Base-by-base conservation (phyloP, 768 basidiomycete species). In the Hypholoma sublateritium region DNA sequence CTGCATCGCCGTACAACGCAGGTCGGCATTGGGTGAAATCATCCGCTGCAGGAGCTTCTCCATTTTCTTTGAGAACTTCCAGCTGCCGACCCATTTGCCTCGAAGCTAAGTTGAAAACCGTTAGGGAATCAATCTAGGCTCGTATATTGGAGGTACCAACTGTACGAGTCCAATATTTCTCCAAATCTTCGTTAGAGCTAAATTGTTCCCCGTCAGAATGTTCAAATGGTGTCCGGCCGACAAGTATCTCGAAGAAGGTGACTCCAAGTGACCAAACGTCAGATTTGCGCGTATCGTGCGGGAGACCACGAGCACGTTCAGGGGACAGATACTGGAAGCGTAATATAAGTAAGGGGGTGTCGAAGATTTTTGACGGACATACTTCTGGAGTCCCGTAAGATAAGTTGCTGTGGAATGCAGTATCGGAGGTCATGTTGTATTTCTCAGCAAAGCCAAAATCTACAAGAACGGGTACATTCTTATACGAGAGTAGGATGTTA, bases 381-480 rank as follows among this genome's bases (percentile, higher is more conserved):
- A 92, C 91, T 77, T 96, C 94, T 24, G 95, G 94, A 3, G 95
- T 98, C 5, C 95, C 96, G 67, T 91, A 91, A 0, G 91, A 84
- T 45, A 93, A 79, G 64, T 90, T 90, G 63, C 89, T 91, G 60
- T 86, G 84, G 75, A 94, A 93, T 1, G 89, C 87, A 17, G 83
- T 84, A 16, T 76, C 69, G 0, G 85, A 83, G 1, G 74, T 69
- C 42, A 80, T 65, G 60, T 92, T 87, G 67, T 95, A 95, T 61
- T 84, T 85, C 66, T 96, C 91, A 1, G 96, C 93, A 64, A 98
- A 99, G 1, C 97, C 96, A 65, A 97, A 99, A 71, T 98, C 97
- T 36, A 97, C 89, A 3, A 98, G 82, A 3, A 97, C 89, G 0
- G 94, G 93, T 1, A 94, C 75, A 64, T 88, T 87, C 61, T 86